These are phyloP conservation scores for Alternaria sp. DNA, from an alignment of 2,329 filamentous ascomycete species.

Conservation along the genomic window DNA sequence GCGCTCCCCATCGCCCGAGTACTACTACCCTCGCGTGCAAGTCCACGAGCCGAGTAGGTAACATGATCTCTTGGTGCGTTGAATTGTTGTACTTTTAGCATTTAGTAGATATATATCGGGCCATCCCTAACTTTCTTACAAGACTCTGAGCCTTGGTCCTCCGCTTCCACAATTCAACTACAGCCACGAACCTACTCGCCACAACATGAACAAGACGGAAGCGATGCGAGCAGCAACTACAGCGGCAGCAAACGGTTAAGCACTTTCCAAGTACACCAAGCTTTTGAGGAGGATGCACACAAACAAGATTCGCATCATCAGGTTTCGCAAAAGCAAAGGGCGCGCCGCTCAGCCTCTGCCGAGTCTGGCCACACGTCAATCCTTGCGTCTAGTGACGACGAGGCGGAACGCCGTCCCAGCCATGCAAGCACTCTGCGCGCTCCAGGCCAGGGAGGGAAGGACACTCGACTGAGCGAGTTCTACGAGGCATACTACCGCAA, in stretches of 20 bases:
- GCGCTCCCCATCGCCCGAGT: slow-evolving; percentile 33
- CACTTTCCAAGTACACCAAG: slow-evolving; percentile 29
- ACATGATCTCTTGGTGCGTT: slow-evolving; percentile 35
- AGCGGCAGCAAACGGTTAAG: slow-evolving; percentile 39
- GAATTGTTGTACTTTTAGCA: slow-evolving; percentile 39
- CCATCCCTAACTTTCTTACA: slow-evolving; percentile 38
- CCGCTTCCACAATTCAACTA: slow-evolving; percentile 18
- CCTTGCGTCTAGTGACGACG: slow-evolving; percentile 22
- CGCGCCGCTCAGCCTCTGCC: slow-evolving; percentile 28
- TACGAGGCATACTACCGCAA: slow-evolving; percentile 53
- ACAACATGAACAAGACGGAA: slow-evolving; percentile 40
- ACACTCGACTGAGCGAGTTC: slow-evolving; percentile 50
- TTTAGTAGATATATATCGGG: slow-evolving; percentile 34
- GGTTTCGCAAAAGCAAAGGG: slow-evolving; percentile 1
- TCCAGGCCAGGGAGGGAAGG: slow-evolving; percentile 26
- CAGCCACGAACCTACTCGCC: slow-evolving; percentile 33
- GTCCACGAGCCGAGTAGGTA: slow-evolving; percentile 47
- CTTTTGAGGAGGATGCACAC: slow-evolving; percentile 22
- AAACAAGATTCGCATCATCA: background rate
- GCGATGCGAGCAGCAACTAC: slow-evolving; percentile 48
- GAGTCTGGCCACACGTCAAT: slow-evolving; percentile 35
- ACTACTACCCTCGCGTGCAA: slow-evolving; percentile 28
- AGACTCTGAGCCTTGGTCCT: slow-evolving; percentile 32
- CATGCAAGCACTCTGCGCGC: slow-evolving; percentile 30
- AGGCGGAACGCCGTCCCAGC: slow-evolving; percentile 26